These are phyloP conservation scores for Pseudozyma hubeiensis DNA, from an alignment of 1,284 basidiomycete species.

Conservation along the genomic window DNA sequence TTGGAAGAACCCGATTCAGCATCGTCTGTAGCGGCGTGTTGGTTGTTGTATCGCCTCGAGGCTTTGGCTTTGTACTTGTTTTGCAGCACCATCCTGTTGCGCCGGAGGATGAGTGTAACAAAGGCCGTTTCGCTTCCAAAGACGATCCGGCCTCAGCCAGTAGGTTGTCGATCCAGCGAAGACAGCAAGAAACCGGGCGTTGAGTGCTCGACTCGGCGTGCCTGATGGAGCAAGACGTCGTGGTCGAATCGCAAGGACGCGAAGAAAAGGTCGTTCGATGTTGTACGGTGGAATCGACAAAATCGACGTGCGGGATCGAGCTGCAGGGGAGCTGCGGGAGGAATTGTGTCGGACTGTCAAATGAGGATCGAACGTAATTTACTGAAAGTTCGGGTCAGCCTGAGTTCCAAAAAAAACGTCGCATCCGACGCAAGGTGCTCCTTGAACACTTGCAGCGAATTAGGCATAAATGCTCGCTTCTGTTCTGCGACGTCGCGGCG, in stretches of 20 bases:
- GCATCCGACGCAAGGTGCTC: constrained; percentile 8
- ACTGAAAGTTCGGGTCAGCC: constrained; percentile 2
- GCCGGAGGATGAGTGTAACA: background rate
- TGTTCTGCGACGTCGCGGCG: no score
- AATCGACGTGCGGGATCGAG: background rate
- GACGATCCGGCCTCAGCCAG: constrained; percentile 18
- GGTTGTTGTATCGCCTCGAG: constrained; percentile 58
- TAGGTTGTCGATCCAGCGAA: constrained; percentile 1
- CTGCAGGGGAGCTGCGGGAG: background rate
- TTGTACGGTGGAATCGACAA: background rate
- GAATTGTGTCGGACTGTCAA: background rate
- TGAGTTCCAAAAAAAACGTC: constrained; percentile 14
- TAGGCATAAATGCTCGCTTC: no score
- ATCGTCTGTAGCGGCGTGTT: constrained; percentile 16
- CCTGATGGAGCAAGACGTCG: background rate
- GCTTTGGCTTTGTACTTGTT: constrained; percentile 68
- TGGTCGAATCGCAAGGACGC: background rate
- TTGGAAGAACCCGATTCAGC: constrained; percentile 21
- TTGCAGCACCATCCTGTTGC: constrained; percentile 62
- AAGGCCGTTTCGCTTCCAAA: constrained; percentile 11
- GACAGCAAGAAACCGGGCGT: background rate
- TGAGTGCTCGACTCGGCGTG: background rate
- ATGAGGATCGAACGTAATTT: background rate
- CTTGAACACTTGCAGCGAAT: no score
- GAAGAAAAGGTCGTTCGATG: background rate